phyloP scores from a whole-genome alignment of 352 stramenopile genomes.

The Aphanomyces invadans region DNA sequence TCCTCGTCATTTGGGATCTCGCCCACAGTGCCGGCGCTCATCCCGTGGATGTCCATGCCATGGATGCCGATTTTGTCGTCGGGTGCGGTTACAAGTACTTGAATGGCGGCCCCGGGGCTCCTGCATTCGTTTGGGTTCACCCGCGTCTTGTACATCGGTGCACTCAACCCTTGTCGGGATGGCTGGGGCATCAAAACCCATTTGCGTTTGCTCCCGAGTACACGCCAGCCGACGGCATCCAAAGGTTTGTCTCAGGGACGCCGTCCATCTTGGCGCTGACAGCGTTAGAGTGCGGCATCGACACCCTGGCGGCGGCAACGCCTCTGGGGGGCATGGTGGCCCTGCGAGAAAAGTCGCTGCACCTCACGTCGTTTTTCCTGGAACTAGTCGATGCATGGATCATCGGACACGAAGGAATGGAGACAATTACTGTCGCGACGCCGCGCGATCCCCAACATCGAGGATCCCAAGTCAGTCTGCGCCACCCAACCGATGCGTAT shows the following conservation, averaged over 20 bases:
- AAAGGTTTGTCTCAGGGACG: conserved; percentile 8
- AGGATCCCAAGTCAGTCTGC: conserved; percentile 18
- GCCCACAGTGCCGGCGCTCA: conserved; percentile 19
- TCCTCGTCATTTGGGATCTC: conserved; percentile 19
- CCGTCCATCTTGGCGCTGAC: conserved; percentile 10
- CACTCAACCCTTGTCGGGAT: conserved; percentile 11
- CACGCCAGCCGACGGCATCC: conserved; percentile 5
- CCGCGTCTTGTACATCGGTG: not conserved
- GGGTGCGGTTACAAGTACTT: conserved; percentile 24
- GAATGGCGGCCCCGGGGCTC: conserved; percentile 18
- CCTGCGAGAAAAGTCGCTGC: conserved; percentile 15
- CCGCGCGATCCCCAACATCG: not conserved
- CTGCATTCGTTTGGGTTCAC: conserved; percentile 16
- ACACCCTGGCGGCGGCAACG: not conserved
- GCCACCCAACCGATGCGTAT: not conserved
- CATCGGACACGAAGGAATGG: not conserved
- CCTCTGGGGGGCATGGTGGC: conserved; percentile 14
- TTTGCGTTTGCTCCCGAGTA: conserved; percentile 13
- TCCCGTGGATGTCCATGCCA: conserved; percentile 5
- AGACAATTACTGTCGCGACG: not conserved
- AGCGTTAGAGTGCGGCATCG: conserved; percentile 16
- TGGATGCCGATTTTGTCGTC: conserved; percentile 16
- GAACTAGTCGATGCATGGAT: not conserved
- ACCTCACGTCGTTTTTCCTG: conserved; percentile 11
- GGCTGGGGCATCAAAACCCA: conserved; percentile 10